Percentiles rank a stretch among this genome's conserved stretches.
phyloP scores from a whole-genome alignment of 1,139 yeast genomes.

The Blastobotrys persicus region DNA sequence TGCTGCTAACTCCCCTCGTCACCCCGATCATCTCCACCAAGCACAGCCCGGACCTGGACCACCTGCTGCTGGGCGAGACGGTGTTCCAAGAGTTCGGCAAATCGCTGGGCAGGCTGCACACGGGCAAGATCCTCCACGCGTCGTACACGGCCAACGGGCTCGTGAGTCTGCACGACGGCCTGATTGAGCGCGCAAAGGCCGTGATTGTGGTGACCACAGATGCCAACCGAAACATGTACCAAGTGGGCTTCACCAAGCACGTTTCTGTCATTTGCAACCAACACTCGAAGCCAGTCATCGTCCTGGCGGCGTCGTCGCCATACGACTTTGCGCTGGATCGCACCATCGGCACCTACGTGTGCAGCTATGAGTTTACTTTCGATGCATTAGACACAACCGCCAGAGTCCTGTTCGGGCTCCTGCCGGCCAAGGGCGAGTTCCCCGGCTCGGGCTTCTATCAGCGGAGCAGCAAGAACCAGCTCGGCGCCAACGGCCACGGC shows the following conservation, averaged over 20 bases:
- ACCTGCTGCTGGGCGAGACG: constrained; percentile 53
- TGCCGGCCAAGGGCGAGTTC: constrained; percentile 52
- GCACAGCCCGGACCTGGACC: constrained; percentile 26
- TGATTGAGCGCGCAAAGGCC: constrained; percentile 54
- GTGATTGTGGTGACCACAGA: constrained; percentile 62
- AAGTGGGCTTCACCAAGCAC: constrained; percentile 61
- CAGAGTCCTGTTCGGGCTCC: constrained; percentile 54
- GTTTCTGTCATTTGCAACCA: constrained; percentile 55
- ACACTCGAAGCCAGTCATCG: constrained; percentile 54
- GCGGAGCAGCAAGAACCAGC: constrained; percentile 21
- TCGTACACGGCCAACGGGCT: constrained; percentile 67
- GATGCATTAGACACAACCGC: constrained; percentile 52
- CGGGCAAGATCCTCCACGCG: constrained; percentile 56
- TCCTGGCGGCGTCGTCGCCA: constrained; percentile 65
- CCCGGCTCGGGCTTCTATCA: constrained; percentile 48
- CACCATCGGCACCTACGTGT: constrained; percentile 55
- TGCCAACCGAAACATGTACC: constrained; percentile 62
- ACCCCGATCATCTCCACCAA: constrained; percentile 42
- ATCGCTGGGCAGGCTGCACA: constrained; percentile 29
- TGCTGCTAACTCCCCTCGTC: constrained; percentile 53
- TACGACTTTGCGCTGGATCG: constrained; percentile 59
- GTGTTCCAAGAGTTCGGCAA: constrained; percentile 47
- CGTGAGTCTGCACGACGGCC: constrained; percentile 54
- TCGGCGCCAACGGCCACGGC: constrained; percentile 14
- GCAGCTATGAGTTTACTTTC: constrained; percentile 60